Evolutionary conservation across 1,284 basidiomycete species (phyloP), one percentile per base, ranked within the genome.

Genomic region (Macrocystidia cucumis): DNA sequence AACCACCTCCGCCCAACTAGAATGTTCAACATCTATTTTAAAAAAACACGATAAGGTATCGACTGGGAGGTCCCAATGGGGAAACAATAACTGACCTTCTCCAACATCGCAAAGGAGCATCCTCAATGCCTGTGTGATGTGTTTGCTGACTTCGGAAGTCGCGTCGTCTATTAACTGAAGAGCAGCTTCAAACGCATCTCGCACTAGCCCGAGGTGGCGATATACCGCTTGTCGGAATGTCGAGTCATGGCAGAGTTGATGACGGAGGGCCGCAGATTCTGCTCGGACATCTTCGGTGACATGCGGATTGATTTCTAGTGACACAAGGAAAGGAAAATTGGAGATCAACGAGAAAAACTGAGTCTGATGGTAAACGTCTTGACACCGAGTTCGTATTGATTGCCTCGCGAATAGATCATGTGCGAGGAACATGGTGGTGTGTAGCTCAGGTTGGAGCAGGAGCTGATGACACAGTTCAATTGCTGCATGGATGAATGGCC

Each of bases 201-300:
- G 67, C 29, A 85, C 73, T 3, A 71, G 69, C 44, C 79, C 78
- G 19, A 88, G 61, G 49, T 87, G 78, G 6, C 78, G 68, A 44
- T 82, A 84, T 12, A 79, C 76, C 1, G 75, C 81, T 47, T 77
- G 74, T 2, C 80, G 71, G 51, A 88, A 86, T 13, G 74, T 70
- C 20, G 63, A 59, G 34, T 72, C 67, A 36, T 70, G 65, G 47
- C 78, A 85, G 2, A 86, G 63, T 3, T 59, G 57, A 37, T 65
- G 57, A 6, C 80, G 74, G 29, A 89, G 63, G 14, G 58, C 57
- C 22, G 56, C 62, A 2, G 67, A 67, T 17, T 69, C 64, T 5
- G 51, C 44, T 12, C 74, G 66, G 9, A 81, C 57, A 7, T 62
- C 55, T 35, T 65, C 60, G 1, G 72, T 57, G 16, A 86, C 51